A percentile compares a stretch with the other conserved stretches of the same genome.
These are phyloP conservation scores for Cryptosporidium bovis DNA, from an alignment of 169 alveolate species.

Conservation along the genomic window DNA sequence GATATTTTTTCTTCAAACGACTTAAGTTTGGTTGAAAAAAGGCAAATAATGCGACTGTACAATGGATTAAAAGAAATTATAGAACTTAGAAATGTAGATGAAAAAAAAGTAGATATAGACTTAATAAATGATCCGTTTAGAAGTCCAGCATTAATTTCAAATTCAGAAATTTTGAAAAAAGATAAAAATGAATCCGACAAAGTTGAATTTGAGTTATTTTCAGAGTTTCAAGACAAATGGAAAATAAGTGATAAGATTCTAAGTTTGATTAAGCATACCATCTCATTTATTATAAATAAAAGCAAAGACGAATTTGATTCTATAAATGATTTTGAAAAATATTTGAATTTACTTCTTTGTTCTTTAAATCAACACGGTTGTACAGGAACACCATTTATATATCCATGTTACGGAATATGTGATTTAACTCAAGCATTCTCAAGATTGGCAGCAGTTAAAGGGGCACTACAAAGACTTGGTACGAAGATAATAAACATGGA, in stretches of 20 bases:
- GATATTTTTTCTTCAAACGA: slow-evolving; percentile 43
- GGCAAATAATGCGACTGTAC: slow-evolving; percentile 43
- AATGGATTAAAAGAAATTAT: slow-evolving; percentile 33
- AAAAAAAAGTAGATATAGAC: slow-evolving; percentile 41
- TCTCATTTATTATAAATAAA: neutral
- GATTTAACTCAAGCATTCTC: slow-evolving; percentile 64
- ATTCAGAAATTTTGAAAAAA: neutral
- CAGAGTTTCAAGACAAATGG: slow-evolving; percentile 57
- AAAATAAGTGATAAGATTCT: slow-evolving; percentile 18
- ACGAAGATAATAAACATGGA: slow-evolving; percentile 5
- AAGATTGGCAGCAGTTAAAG: slow-evolving; percentile 71
- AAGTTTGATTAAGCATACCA: slow-evolving; percentile 1
- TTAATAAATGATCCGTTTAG: slow-evolving; percentile 58
- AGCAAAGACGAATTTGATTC: slow-evolving; percentile 6
- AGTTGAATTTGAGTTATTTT: slow-evolving; percentile 1
- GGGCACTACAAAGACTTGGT: slow-evolving; percentile 55
- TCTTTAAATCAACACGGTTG: slow-evolving; percentile 73
- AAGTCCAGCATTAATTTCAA: slow-evolving; percentile 38
- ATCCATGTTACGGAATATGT: slow-evolving; percentile 60
- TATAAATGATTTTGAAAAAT: slow-evolving; percentile 29
- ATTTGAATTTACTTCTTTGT: slow-evolving; percentile 14
- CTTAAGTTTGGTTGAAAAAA: slow-evolving; percentile 30
- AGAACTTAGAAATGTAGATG: slow-evolving; percentile 12
- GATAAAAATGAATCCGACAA: neutral
- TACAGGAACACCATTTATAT: slow-evolving; percentile 55